phyloP scores from a whole-genome alignment of 306 rosid species.

The Cicer bijugum region DNA sequence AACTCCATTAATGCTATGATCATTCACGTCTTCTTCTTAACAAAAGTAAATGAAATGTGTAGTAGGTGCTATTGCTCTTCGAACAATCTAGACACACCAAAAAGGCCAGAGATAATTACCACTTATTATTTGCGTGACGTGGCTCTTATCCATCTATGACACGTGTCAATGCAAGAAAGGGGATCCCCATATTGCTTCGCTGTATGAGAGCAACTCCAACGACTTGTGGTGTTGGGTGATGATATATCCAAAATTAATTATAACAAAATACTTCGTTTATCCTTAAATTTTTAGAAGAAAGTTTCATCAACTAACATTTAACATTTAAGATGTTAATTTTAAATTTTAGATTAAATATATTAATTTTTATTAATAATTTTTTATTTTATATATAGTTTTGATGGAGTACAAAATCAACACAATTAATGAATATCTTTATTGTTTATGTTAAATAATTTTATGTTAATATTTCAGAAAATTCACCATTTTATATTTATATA shows the following conservation, averaged over 20 bases:
- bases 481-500: no score
- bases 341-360: no score
- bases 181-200: slow-evolving; percentile 43
- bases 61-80: not conserved
- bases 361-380: no score
- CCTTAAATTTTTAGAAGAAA: no score
- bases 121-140: slow-evolving; percentile 38
- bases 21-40: not conserved
- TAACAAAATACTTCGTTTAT: not conserved
- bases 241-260: slow-evolving; percentile 8
- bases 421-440: no score
- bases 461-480: no score
- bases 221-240: not conserved
- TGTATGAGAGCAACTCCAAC: slow-evolving; percentile 35
- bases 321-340: no score
- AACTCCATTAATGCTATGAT: not conserved
- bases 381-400: no score
- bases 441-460: no score
- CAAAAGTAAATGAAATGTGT: slow-evolving; percentile 11
- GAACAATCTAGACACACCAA: slow-evolving; percentile 46
- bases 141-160: slow-evolving; percentile 44
- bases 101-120: slow-evolving; percentile 22
- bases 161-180: slow-evolving; percentile 53
- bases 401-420: no score
- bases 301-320: no score